These are phyloP conservation scores for Colletotrichum sp. DNA, from an alignment of 2,329 filamentous ascomycete genomes.

Conservation along the genomic window DNA sequence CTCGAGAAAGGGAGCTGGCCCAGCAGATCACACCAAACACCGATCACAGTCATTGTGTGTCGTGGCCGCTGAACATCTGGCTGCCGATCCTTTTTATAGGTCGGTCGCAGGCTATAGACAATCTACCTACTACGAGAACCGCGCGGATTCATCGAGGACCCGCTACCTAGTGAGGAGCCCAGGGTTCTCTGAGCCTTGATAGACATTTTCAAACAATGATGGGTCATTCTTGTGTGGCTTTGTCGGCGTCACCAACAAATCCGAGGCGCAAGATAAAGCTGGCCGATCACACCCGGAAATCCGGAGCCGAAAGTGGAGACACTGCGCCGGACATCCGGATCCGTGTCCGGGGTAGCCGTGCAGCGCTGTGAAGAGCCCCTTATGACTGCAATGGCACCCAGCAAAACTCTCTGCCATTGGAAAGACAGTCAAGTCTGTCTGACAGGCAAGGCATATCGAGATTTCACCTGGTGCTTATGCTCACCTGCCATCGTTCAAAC, in stretches of 20 bases:
- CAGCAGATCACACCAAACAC: too few species aligned
- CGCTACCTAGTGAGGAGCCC: fast-evolving
- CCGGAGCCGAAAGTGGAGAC: neutral
- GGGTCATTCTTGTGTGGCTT: fast-evolving
- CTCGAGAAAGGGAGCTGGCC: fast-evolving
- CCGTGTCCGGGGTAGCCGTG: fast-evolving
- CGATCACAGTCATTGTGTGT: neutral
- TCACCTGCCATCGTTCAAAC: neutral
- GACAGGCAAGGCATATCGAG: too few species aligned
- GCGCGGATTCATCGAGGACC: neutral
- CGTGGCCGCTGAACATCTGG: fast-evolving
- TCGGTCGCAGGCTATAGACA: fast-evolving
- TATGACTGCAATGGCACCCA: too few species aligned
- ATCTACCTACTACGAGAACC: neutral
- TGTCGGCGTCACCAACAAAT: fast-evolving
- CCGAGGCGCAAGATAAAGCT: fast-evolving
- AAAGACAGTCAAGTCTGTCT: too few species aligned
- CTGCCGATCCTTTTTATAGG: fast-evolving
- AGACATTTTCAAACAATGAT: fast-evolving
- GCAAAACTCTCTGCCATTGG: too few species aligned
- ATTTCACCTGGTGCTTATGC: fast-evolving
- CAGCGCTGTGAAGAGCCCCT: fast-evolving
- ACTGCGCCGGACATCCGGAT: neutral
- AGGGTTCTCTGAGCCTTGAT: fast-evolving
- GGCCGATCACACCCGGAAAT: neutral